Base-by-base conservation (phyloP, 352 stramenopile species). In the Pythium monospermum region DNA sequence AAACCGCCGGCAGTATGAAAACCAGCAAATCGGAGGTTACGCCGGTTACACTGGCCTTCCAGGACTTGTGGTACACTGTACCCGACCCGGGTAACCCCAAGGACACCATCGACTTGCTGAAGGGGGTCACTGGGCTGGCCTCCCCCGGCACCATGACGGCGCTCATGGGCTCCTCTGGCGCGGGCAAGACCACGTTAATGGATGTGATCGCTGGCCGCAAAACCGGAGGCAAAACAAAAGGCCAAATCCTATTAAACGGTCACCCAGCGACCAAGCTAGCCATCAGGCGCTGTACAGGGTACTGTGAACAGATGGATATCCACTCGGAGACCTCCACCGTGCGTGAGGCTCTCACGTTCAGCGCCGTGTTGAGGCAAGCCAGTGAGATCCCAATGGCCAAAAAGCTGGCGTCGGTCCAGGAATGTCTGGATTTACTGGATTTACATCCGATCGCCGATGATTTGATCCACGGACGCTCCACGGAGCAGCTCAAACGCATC, bases 181-280 rank as follows among this genome's bases (percentile, higher is more conserved):
- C 76, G 0, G 77, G 76, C 21, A 88, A 70, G 42, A 83, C 64
- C 6, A 96, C 87, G 8, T 65, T 96, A 10, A 81, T 94, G 51
- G 85, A 97, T 68, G 85, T 96, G 2, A 84, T 97, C 43, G 80
- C 87, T 2, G 60, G 89, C 22, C 66, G 87, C 48, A 96, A 96
- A 59, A 82, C 66, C 22, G 73, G 70, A 25, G 87, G 87, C 21
- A 64, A 47, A 16, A 74, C 94, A 38, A 65, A 54, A 33, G 86
- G 88, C 19, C 50, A 89, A 8, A 74, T 96, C 49, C 53, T 66
- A 7, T 42, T 96, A 10, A 96, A 96, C 64, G 88, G 88, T 37
- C 73, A 79, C 46, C 40, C 50, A 12, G 31, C 39, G 2, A 46
- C 51, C 27, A 43, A 64, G 21, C 27, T 49, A 7, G 19, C 44